Percentiles rank a stretch among this genome's conserved stretches.
These are phyloP conservation scores for Camellia lanceoleosa DNA, from an alignment of 148 eudicot genomes.

Conservation along the genomic window DNA sequence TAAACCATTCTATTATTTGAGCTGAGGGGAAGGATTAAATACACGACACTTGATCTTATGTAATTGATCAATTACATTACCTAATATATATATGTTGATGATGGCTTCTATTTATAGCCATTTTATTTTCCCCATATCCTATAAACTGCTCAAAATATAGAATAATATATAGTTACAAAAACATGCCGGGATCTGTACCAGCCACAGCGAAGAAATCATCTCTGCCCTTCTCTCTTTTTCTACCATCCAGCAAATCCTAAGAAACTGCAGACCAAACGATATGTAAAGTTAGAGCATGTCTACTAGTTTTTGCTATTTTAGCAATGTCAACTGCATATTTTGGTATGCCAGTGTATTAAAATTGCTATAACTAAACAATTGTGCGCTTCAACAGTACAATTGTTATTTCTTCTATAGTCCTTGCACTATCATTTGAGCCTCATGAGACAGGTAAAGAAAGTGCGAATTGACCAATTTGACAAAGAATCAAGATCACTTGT, in stretches of 20 bases:
- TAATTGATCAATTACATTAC: background rate
- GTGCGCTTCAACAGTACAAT: no score
- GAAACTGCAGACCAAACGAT: constrained; percentile 35
- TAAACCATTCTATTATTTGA: no score
- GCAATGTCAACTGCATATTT: no score
- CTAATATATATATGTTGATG: background rate
- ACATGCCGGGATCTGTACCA: background rate
- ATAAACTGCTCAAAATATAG: background rate
- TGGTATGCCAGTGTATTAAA: no score
- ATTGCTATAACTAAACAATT: no score
- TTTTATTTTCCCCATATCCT: background rate
- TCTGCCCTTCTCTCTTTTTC: background rate
- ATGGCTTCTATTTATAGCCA: background rate
- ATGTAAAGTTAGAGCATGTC: background rate
- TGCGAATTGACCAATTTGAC: no score
- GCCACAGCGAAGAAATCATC: background rate
- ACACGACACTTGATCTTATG: background rate
- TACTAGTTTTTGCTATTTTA: no score
- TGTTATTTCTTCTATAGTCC: no score
- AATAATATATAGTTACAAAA: background rate
- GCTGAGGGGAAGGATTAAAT: no score
- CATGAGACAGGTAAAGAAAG: no score
- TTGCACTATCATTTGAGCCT: no score
- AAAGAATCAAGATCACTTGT: no score
- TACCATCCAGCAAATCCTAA: constrained; percentile 49